A percentile compares a stretch with the other conserved stretches of the same genome.
Evolutionary conservation across 2,329 filamentous ascomycete genomes (phyloP).

Genomic region (Ceratocystis ficicola): DNA sequence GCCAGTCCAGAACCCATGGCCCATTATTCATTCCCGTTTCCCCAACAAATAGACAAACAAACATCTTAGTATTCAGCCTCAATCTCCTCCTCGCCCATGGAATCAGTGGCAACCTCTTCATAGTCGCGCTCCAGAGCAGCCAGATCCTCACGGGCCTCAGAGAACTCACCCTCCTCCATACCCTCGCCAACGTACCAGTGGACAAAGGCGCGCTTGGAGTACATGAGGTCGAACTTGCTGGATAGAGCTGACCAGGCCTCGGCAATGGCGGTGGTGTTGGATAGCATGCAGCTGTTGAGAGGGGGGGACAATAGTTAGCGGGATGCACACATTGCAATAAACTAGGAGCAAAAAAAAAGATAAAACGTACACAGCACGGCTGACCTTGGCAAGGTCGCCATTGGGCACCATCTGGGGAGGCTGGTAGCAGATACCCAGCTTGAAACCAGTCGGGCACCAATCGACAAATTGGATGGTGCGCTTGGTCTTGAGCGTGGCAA

Average conservation of each 20-base stretch:
- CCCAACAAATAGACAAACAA: not conserved
- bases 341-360: too few relatives aligned
- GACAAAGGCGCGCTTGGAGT: constrained; percentile 99
- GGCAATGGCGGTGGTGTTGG: constrained; percentile 96
- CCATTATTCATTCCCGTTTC: constrained; percentile 9
- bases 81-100: constrained; percentile 71
- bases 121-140: constrained; percentile 97
- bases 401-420: constrained; percentile 71
- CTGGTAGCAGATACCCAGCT: constrained; percentile 99
- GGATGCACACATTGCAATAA: too few relatives aligned
- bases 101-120: constrained; percentile 95
- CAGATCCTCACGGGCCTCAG: constrained; percentile 95
- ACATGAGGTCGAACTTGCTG: constrained; percentile 99
- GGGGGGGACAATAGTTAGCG: not conserved
- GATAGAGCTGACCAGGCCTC: constrained; percentile 96
- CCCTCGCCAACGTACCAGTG: constrained; percentile 99
- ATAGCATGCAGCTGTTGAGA: constrained; percentile 73
- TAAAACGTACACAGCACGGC: constrained; percentile 80
- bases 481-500: constrained; percentile 97
- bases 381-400: constrained; percentile 93
- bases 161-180: constrained; percentile 99
- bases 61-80: constrained; percentile 78
- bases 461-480: constrained; percentile 98
- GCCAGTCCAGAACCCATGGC: not conserved
- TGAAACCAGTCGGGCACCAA: constrained; percentile 99